Evolutionary conservation across 2,329 filamentous ascomycete genomes (phyloP), one percentile per base, ranked within the genome.

Genomic region (Fusarium illudens): DNA sequence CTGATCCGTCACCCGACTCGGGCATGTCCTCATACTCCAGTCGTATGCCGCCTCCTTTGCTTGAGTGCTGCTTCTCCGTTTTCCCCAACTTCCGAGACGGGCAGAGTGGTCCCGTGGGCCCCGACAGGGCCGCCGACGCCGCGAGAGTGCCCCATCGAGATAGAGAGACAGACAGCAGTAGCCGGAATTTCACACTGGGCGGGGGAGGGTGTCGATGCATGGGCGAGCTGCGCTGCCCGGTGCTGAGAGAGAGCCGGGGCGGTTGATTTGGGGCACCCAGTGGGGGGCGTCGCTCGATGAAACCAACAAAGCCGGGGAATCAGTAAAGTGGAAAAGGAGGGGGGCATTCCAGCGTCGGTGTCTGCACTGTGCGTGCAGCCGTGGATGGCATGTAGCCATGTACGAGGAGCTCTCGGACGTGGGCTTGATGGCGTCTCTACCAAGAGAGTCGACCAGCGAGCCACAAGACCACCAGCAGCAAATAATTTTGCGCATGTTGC

Each of bases 1-100:
- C 72, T 74, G 72, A 74, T 73, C 60, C 64, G 70, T 74, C 72
- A 74, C 67, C 70, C 70, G 62, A 74, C 70, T 57, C 51, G 52
- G 62, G 36, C 62, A 64, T 68, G 68, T 67, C 56, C 66, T 64
- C 60, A 62, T 66, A 55, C 54, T 59, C 53, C 49, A 42, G 68
- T 73, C 60, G 70, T 64, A 72, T 69, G 71, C 39, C 37, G 37
- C 60, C 60, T 55, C 56, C 62, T 60, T 55, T 53, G 62, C 58
- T 64, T 65, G 48, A 64, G 55, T 54, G 25, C 20, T 44, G 39
- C 39, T 44, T 60, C 64, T 69, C 62, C 61, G 62, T 65, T 20
- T 67, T 71, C 66, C 68, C 68, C 65, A 71, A 70, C 67, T 70
- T 70, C 60, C 60, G 59, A 69, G 66, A 58, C 59, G 63, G 67